These are phyloP conservation scores for Aspergillus floridensis DNA, from an alignment of 2,329 filamentous ascomycete genomes.

Conservation along the genomic window DNA sequence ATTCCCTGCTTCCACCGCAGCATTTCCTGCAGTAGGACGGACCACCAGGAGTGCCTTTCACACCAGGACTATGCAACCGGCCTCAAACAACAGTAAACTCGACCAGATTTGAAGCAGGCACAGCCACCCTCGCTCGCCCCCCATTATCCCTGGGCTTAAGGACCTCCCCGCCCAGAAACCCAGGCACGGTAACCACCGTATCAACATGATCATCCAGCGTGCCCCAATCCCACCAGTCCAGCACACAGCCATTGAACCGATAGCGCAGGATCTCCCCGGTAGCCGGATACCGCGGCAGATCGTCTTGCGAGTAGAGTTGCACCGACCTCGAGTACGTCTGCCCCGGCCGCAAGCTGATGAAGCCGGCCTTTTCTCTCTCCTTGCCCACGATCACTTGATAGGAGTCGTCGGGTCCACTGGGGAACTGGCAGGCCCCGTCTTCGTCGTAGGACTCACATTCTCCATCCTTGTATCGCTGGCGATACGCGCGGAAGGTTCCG, in stretches of 20 bases:
- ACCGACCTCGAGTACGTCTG: neutral
- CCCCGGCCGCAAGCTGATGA: neutral
- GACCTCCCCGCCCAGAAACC: too few species aligned
- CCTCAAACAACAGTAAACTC: too few species aligned
- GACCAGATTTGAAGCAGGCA: neutral
- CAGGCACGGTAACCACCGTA: neutral
- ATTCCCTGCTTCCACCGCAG: too few species aligned
- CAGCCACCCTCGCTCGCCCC: neutral
- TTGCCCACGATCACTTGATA: too few species aligned
- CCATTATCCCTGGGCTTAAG: neutral
- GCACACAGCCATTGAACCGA: neutral
- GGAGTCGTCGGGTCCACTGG: too few species aligned
- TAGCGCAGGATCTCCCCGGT: neutral
- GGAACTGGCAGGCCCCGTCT: too few species aligned
- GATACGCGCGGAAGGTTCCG: too few species aligned
- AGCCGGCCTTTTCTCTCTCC: neutral
- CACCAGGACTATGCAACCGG: too few species aligned
- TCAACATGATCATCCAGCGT: neutral
- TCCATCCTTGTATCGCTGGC: too few species aligned
- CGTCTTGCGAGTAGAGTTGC: neutral
- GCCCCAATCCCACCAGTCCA: neutral
- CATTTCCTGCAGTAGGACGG: too few species aligned
- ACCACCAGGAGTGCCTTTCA: too few species aligned
- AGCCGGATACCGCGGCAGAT: neutral
- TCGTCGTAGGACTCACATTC: too few species aligned